A percentile compares a stretch with the other conserved stretches of the same genome.
These are phyloP conservation scores for Arthroderma uncinatum DNA, from an alignment of 2,329 filamentous ascomycete genomes.

Conservation along the genomic window DNA sequence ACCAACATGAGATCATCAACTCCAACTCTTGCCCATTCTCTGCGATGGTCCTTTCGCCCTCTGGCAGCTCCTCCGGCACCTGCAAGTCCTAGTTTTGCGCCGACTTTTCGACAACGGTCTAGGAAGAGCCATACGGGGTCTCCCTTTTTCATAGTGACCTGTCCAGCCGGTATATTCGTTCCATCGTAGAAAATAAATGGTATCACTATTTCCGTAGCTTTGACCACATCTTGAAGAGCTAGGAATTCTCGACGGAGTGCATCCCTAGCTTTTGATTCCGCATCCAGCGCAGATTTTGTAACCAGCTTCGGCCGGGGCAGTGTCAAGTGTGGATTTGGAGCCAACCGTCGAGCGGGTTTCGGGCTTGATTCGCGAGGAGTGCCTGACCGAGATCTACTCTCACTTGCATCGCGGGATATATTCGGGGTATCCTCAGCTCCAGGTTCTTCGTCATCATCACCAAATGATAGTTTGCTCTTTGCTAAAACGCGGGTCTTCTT, in stretches of 20 bases:
- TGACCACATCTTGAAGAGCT: constrained; percentile 70
- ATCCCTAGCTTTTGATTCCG: constrained; percentile 68
- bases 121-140: constrained; percentile 88
- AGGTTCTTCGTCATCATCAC: constrained; percentile 53
- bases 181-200: constrained; percentile 98
- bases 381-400: constrained; percentile 28
- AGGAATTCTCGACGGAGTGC: constrained; percentile 69
- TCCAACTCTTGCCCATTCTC: constrained; percentile 84
- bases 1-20: constrained; percentile 95
- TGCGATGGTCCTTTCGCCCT: constrained; percentile 48
- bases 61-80: constrained; percentile 41
- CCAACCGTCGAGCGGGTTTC: constrained; percentile 25
- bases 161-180: constrained; percentile 73
- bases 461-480: constrained; percentile 52
- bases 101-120: constrained; percentile 81
- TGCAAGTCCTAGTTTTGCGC: constrained; percentile 67
- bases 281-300: constrained; percentile 64
- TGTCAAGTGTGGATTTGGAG: constrained; percentile 34
- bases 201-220: constrained; percentile 76
- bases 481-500: constrained; percentile 45
- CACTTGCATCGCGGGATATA: constrained; percentile 26
- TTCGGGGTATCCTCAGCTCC: constrained; percentile 34
- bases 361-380: constrained; percentile 26
- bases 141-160: constrained; percentile 80
- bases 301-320: constrained; percentile 56